A percentile compares a stretch with the other conserved stretches of the same genome.
Evolutionary conservation across 2,329 filamentous ascomycete genomes (phyloP).

Genomic region (Diaporthe destruens): DNA sequence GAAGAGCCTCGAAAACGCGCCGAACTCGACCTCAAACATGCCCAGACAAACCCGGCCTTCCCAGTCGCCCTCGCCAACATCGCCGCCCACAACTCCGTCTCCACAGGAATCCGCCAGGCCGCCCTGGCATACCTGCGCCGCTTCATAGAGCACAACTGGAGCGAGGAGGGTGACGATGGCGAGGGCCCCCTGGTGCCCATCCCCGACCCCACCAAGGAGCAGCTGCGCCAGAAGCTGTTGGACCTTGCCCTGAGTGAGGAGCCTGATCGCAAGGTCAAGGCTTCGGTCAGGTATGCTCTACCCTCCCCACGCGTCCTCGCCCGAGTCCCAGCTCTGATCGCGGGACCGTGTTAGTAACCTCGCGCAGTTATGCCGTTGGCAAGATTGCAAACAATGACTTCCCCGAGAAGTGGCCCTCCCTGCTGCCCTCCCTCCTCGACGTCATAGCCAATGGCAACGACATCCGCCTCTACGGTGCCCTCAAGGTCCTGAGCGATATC

Average conservation of each 20-base stretch:
- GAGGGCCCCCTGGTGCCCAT: constrained; percentile 70
- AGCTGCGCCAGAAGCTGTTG: constrained; percentile 80
- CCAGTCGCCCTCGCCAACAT: constrained; percentile 85
- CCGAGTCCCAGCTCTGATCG: constrained; percentile 17
- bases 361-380: constrained; percentile 77
- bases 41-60: constrained; percentile 78
- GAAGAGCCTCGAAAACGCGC: constrained; percentile 86
- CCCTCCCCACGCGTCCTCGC: neutral
- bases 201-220: constrained; percentile 77
- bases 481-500: constrained; percentile 88
- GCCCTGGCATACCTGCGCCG: constrained; percentile 84
- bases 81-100: constrained; percentile 79
- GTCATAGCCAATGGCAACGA: constrained; percentile 83
- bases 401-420: constrained; percentile 92
- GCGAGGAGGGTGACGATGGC: constrained; percentile 77
- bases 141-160: constrained; percentile 90
- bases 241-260: constrained; percentile 80
- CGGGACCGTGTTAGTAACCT: constrained; percentile 40
- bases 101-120: constrained; percentile 82
- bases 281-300: constrained; percentile 79
- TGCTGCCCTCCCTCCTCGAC: constrained; percentile 83
- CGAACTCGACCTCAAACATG: constrained; percentile 82
- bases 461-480: constrained; percentile 85
- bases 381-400: constrained; percentile 96
- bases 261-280: constrained; percentile 87